Percentiles rank a stretch among this genome's conserved stretches.
These are phyloP conservation scores for Pseudogymnoascus sp. DNA, from an alignment of 2,329 filamentous ascomycete genomes.

Conservation along the genomic window DNA sequence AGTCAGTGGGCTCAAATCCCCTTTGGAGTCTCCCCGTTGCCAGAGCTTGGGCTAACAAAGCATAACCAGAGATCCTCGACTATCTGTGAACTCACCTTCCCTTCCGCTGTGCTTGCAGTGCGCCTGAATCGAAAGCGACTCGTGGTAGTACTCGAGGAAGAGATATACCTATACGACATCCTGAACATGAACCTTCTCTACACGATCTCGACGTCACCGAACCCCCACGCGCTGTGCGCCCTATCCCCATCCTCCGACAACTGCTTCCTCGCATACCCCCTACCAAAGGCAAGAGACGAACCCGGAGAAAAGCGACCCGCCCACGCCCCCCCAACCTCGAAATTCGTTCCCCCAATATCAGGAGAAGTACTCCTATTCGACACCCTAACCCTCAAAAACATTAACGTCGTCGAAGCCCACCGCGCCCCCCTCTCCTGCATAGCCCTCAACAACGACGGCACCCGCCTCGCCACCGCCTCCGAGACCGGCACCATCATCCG, in stretches of 20 bases:
- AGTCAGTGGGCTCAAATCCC: slow-evolving; percentile 37
- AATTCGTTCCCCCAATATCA: slow-evolving; percentile 73
- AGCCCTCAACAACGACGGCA: slow-evolving; percentile 86
- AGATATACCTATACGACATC: slow-evolving; percentile 98
- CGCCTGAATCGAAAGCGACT: slow-evolving; percentile 90
- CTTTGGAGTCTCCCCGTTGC: too few relatives aligned
- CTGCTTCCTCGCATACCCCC: slow-evolving; percentile 89
- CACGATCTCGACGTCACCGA: slow-evolving; percentile 89
- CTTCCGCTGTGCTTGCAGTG: slow-evolving; percentile 89
- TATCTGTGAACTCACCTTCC: slow-evolving; percentile 97
- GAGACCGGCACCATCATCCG: slow-evolving; percentile 97
- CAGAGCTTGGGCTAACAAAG: not conserved
- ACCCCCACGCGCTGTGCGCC: slow-evolving; percentile 83
- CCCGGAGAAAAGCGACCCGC: slow-evolving; percentile 52
- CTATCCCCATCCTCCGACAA: slow-evolving; percentile 91
- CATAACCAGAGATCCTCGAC: slow-evolving; percentile 55
- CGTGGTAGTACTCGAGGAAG: slow-evolving; percentile 86
- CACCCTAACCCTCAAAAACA: slow-evolving; percentile 76
- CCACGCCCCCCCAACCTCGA: slow-evolving; percentile 74
- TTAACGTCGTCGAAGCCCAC: slow-evolving; percentile 94
- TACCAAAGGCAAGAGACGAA: slow-evolving; percentile 65
- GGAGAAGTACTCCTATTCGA: slow-evolving; percentile 94
- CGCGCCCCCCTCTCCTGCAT: slow-evolving; percentile 85
- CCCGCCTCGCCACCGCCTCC: slow-evolving; percentile 83
- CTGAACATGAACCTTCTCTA: slow-evolving; percentile 94